phyloP scores from a whole-genome alignment of 2,329 filamentous ascomycete species.

The Karstenula rhodostoma region DNA sequence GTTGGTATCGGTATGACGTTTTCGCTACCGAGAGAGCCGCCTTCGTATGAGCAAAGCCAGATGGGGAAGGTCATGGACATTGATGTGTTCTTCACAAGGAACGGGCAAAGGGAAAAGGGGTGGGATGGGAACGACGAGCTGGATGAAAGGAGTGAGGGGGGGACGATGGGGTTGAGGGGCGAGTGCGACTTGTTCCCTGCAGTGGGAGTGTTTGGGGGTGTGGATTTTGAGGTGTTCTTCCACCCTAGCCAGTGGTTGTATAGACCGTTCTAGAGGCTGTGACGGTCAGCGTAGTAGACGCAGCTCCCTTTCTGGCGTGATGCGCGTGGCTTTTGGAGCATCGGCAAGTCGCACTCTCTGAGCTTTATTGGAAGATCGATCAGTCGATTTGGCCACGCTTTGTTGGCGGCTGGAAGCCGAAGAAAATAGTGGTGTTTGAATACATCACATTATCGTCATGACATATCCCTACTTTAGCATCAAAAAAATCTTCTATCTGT shows the following conservation, averaged over 20 bases:
- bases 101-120: constrained; percentile 65
- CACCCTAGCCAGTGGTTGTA: constrained; percentile 67
- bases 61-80: constrained; percentile 53
- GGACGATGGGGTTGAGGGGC: constrained; percentile 72
- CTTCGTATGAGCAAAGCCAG: constrained; percentile 40
- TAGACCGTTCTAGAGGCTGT: constrained; percentile 30
- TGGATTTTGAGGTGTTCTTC: constrained; percentile 73
- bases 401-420: too few relatives aligned
- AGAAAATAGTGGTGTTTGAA: too few relatives aligned
- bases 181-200: constrained; percentile 75
- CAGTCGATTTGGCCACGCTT: too few relatives aligned
- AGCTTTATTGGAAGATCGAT: too few relatives aligned
- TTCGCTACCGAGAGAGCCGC: constrained; percentile 47
- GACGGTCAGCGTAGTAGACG: background rate
- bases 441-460: too few relatives aligned
- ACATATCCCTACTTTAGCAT: too few relatives aligned
- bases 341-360: too few relatives aligned
- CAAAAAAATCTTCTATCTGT: too few relatives aligned
- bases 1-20: constrained; percentile 78
- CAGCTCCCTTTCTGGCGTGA: background rate
- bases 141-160: constrained; percentile 69
- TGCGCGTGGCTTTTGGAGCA: too few relatives aligned
- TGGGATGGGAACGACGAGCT: constrained; percentile 82
- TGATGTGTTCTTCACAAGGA: constrained; percentile 74
- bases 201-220: constrained; percentile 74